Percentiles rank a stretch among this genome's conserved stretches.
Conservation (phyloP, 306 rosid genomes). For the Boehmeria nivea region DNA sequence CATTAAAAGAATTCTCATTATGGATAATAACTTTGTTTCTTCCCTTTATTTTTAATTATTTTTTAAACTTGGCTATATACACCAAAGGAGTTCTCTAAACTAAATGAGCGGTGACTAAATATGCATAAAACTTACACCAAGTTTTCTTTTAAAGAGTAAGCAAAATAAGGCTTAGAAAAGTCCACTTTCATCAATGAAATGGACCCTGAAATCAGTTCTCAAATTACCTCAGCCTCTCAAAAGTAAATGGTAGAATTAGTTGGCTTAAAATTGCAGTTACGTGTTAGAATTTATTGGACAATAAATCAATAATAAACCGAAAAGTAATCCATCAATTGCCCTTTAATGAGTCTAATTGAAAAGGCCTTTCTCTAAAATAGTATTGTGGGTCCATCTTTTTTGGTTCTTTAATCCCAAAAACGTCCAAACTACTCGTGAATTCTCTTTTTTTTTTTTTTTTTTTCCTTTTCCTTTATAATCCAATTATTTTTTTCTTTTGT, state of each 20-base stretch:
- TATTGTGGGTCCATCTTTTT: neutral
- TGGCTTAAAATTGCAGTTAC: slow-evolving; percentile 3
- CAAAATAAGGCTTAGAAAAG: neutral
- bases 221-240: neutral
- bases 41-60: no score
- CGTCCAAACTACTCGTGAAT: neutral
- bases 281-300: slow-evolving; percentile 1
- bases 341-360: slow-evolving; percentile 4
- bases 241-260: slow-evolving; percentile 4
- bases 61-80: no score
- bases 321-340: neutral
- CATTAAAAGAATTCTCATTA: no score
- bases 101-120: no score
- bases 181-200: neutral
- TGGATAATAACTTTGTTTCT: no score
- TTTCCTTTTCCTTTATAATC: neutral
- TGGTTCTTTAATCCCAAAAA: neutral
- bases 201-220: neutral
- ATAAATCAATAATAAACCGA: neutral
- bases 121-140: no score
- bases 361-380: neutral
- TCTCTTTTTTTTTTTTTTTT: neutral
- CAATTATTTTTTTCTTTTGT: neutral
- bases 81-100: no score
- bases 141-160: neutral